Evolutionary conservation across 164 flowering plant species (phyloP).

Genomic region (Liquidambar formosana): DNA sequence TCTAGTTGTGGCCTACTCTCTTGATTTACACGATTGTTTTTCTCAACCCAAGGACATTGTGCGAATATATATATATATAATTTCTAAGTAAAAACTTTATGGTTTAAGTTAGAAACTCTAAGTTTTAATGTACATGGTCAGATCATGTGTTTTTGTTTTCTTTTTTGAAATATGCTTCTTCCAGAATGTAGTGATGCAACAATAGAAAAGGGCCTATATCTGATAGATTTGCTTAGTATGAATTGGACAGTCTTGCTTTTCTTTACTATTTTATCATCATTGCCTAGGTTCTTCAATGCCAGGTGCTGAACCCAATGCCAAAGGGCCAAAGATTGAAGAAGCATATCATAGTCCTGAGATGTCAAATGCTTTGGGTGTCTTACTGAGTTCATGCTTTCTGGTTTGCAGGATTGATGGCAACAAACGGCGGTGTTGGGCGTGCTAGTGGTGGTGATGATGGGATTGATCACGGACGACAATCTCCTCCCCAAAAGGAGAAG

Average conservation of each 20-base stretch:
- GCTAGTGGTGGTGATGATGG: too few relatives aligned
- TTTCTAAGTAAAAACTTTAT: neutral
- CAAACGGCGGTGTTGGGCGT: too few relatives aligned
- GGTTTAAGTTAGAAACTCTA: neutral
- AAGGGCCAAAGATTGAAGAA: neutral
- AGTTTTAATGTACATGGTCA: neutral
- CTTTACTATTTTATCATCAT: neutral
- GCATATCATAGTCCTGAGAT: neutral
- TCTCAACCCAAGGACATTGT: neutral
- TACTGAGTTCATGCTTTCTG: too few relatives aligned
- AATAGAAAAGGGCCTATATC: neutral
- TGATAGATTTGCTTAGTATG: neutral
- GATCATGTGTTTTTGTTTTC: neutral
- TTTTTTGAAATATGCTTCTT: neutral
- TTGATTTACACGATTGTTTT: too few relatives aligned
- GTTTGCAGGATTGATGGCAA: too few relatives aligned
- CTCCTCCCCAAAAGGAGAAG: too few relatives aligned
- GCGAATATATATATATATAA: neutral
- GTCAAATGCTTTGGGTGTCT: neutral
- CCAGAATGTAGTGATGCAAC: neutral
- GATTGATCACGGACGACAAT: too few relatives aligned
- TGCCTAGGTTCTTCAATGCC: neutral
- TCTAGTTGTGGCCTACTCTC: neutral
- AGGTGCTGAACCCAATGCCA: neutral
- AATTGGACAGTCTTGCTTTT: neutral